Conservation (phyloP, 106 monocot species). For the Dendrobium officinale region DNA sequence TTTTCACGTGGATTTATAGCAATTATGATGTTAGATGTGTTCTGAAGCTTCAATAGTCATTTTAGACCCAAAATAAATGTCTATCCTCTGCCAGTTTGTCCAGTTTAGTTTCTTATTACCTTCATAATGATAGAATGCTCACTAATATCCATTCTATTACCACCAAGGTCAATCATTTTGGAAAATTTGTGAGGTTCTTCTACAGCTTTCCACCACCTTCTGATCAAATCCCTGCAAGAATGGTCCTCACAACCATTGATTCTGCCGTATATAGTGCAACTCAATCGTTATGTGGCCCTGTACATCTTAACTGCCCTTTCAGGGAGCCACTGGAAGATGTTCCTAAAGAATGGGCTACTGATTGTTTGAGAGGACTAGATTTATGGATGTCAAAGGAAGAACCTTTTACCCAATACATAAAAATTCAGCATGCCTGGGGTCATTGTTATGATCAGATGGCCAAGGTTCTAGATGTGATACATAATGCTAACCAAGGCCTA, state of each 20-base stretch:
- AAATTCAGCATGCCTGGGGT: slow-evolving; percentile 11
- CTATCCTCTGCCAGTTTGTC: neutral
- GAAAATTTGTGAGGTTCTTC: slow-evolving; percentile 72
- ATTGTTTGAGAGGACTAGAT: slow-evolving; percentile 69
- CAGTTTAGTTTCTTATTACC: neutral
- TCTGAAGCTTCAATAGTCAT: neutral
- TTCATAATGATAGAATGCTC: neutral
- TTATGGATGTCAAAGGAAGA: slow-evolving; percentile 49
- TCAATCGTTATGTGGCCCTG: slow-evolving; percentile 63
- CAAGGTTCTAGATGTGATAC: slow-evolving; percentile 55
- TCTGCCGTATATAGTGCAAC: slow-evolving; percentile 65
- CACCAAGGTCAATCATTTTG: slow-evolving; percentile 82
- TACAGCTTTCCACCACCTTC: slow-evolving; percentile 75
- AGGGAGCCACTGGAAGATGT: slow-evolving; percentile 68
- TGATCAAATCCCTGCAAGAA: slow-evolving; percentile 73
- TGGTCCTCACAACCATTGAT: slow-evolving; percentile 86
- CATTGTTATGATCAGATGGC: slow-evolving; percentile 16
- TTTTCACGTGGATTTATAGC: neutral
- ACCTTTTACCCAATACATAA: slow-evolving; percentile 76
- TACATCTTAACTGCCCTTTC: slow-evolving; percentile 86
- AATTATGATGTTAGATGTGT: neutral
- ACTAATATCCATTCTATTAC: neutral
- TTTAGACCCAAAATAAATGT: neutral
- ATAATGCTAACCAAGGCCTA: slow-evolving; percentile 46
- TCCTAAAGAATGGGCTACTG: slow-evolving; percentile 38